Percentiles rank a stretch among this genome's conserved stretches.
phyloP scores from a whole-genome alignment of 192 early-diverging fungal genomes.

The Blastocladiella britannica region DNA sequence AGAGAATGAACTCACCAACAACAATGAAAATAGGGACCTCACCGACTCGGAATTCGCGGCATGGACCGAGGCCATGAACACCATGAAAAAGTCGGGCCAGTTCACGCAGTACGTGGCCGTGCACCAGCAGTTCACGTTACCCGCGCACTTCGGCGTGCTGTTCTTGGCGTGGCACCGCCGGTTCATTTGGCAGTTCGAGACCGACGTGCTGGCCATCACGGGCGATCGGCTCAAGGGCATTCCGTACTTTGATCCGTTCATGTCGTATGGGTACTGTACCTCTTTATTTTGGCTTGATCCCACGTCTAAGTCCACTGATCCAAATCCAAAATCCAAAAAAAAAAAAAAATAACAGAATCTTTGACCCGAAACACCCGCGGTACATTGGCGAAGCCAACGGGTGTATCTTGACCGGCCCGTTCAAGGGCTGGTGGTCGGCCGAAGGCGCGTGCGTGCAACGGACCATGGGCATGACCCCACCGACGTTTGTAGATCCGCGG shows the following conservation, averaged over 20 bases:
- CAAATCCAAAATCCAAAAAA: too few species aligned
- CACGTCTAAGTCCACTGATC: too few species aligned
- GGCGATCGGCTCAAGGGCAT: background rate
- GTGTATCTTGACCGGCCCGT: background rate
- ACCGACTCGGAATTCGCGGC: background rate
- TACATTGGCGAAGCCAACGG: background rate
- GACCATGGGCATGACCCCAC: background rate
- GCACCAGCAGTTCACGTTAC: background rate
- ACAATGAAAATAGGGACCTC: background rate
- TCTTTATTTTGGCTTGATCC: too few species aligned
- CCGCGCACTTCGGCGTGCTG: background rate
- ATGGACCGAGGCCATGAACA: background rate
- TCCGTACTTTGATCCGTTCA: background rate
- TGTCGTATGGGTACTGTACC: too few species aligned
- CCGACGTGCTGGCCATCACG: background rate
- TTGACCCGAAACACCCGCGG: background rate
- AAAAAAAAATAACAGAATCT: too few species aligned
- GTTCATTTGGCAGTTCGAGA: background rate
- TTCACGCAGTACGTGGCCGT: background rate
- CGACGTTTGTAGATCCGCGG: background rate
- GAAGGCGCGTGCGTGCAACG: background rate
- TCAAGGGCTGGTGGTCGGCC: background rate
- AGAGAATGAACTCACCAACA: background rate
- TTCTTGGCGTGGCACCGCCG: background rate
- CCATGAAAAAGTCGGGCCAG: background rate